Percentiles rank a stretch among this genome's conserved stretches.
Evolutionary conservation across 352 stramenopile genomes (phyloP).

Genomic region (Phytophthora hibernalis): DNA sequence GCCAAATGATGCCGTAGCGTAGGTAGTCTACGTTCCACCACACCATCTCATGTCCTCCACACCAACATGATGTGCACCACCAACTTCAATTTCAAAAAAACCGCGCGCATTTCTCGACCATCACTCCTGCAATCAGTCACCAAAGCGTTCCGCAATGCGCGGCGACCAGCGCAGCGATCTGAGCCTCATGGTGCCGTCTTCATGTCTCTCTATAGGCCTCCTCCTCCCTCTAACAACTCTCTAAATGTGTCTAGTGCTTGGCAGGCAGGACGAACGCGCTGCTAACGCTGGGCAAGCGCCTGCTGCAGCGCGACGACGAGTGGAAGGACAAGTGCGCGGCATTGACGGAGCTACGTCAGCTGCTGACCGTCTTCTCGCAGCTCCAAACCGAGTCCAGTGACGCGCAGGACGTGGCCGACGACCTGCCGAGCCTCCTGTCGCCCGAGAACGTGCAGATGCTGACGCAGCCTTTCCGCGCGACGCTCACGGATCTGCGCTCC

Average conservation of each 20-base stretch:
- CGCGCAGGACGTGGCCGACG: neutral
- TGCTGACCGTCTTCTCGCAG: conserved; percentile 37
- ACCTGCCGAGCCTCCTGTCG: conserved; percentile 38
- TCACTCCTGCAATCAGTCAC: too few species aligned
- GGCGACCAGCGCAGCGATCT: conserved; percentile 35
- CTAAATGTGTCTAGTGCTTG: conserved; percentile 42
- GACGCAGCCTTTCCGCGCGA: conserved; percentile 64
- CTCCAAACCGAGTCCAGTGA: conserved; percentile 3
- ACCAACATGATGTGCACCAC: neutral
- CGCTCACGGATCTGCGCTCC: conserved; percentile 61
- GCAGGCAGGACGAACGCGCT: conserved; percentile 56
- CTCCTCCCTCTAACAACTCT: conserved; percentile 10
- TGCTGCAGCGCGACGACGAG: conserved; percentile 59
- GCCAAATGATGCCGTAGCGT: too few species aligned
- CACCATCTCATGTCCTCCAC: neutral
- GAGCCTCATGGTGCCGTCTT: conserved; percentile 56
- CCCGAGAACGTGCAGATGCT: conserved; percentile 62
- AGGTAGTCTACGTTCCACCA: too few species aligned
- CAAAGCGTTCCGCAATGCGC: conserved; percentile 31
- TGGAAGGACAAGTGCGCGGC: conserved; percentile 68
- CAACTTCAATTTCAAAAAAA: conserved; percentile 11
- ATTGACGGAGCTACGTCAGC: conserved; percentile 48
- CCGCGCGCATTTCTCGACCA: conserved; percentile 13
- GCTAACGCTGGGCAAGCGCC: conserved; percentile 57
- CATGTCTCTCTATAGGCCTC: neutral